Evolutionary conservation across 495 filamentous ascomycete genomes (phyloP).

Genomic region (Pseudevernia furfuracea): DNA sequence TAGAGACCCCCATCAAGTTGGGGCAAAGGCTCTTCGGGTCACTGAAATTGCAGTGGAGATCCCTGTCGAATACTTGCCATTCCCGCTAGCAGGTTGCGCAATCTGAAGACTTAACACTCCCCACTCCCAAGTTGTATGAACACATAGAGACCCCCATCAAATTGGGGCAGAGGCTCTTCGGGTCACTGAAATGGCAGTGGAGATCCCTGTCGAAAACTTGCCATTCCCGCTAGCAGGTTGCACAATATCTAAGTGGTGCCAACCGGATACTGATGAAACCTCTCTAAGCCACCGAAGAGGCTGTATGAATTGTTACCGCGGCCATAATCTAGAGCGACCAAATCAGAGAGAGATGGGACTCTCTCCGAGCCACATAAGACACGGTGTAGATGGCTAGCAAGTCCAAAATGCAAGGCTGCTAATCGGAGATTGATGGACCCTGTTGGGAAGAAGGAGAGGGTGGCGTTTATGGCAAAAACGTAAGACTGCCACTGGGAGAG

Average conservation of each 20-base stretch:
- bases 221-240: not conserved
- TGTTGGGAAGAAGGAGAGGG: not conserved
- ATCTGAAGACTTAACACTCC: not conserved
- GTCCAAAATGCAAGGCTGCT: not conserved
- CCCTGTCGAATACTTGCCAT: not conserved
- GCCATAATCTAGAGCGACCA: not conserved
- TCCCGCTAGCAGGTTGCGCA: not conserved
- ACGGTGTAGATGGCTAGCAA: not conserved
- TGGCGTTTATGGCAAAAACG: not conserved
- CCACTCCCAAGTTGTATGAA: not conserved
- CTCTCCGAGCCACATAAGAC: not conserved
- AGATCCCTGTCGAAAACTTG: not conserved
- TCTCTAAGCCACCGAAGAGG: not conserved
- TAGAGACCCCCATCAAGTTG: not conserved
- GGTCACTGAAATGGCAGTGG: not conserved
- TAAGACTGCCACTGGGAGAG: not conserved
- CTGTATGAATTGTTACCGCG: not conserved
- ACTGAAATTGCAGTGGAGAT: not conserved
- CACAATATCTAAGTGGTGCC: not conserved
- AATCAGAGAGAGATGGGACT: not conserved
- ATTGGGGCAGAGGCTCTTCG: not conserved
- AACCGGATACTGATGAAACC: not conserved
- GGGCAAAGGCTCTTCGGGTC: not conserved
- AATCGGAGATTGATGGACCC: not conserved
- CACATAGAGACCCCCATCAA: not conserved